Percentiles rank a stretch among this genome's conserved stretches.
Evolutionary conservation across 345 rosid genomes (phyloP).

Genomic region (Gossypium bickii): DNA sequence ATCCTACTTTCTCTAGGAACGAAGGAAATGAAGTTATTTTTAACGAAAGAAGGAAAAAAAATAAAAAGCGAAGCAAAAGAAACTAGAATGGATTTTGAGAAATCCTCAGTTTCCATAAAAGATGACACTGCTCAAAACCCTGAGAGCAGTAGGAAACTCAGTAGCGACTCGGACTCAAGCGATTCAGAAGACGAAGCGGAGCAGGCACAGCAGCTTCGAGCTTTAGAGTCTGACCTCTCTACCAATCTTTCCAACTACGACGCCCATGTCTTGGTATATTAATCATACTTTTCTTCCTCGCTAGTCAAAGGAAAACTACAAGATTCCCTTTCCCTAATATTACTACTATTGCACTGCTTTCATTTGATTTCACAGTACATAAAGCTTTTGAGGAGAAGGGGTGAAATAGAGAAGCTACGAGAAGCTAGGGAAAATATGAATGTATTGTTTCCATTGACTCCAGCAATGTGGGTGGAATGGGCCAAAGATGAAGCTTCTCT

Average conservation of each 20-base stretch:
- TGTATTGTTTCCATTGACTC: slow-evolving; percentile 64
- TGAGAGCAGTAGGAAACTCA: slow-evolving; percentile 17
- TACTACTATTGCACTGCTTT: neutral
- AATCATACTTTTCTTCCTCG: neutral
- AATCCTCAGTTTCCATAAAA: neutral
- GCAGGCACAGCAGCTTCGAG: slow-evolving; percentile 43
- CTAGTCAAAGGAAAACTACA: neutral
- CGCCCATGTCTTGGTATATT: slow-evolving; percentile 51
- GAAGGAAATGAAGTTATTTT: no score
- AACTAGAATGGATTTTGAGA: neutral
- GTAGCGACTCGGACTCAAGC: slow-evolving; percentile 37
- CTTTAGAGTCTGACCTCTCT: slow-evolving; percentile 55
- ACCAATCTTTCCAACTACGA: slow-evolving; percentile 73
- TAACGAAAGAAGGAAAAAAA: no score
- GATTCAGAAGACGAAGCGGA: slow-evolving; percentile 64
- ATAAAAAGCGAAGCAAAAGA: neutral
- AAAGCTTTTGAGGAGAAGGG: slow-evolving; percentile 67
- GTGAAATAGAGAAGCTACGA: slow-evolving; percentile 72
- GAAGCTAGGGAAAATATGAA: slow-evolving; percentile 84
- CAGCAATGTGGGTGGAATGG: slow-evolving; percentile 86
- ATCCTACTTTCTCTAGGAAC: no score
- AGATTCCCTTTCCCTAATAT: neutral
- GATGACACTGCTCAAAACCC: slow-evolving; percentile 27
- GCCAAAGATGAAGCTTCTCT: slow-evolving; percentile 78
- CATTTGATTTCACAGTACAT: slow-evolving; percentile 45